Evolutionary conservation across 257 asterid genomes (phyloP).

Genomic region (Jasminum sambac): DNA sequence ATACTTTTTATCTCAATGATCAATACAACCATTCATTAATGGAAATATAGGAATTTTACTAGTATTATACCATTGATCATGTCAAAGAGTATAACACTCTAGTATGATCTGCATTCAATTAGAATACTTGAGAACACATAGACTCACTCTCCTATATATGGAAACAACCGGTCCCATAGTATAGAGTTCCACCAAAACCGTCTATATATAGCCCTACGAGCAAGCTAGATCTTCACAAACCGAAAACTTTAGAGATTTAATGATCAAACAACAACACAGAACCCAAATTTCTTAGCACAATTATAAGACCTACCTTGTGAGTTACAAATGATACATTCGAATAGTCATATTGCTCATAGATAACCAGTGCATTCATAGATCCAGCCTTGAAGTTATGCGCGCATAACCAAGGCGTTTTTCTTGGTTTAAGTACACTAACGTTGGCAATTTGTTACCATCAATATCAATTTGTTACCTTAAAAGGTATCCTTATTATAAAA

Average conservation of each 20-base stretch:
- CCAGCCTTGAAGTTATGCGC: constrained; percentile 62
- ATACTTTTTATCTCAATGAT: too few species aligned
- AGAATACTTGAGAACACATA: constrained; percentile 42
- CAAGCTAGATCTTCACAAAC: constrained; percentile 55
- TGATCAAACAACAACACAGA: background rate
- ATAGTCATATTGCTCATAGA: too few species aligned
- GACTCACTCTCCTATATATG: constrained; percentile 69
- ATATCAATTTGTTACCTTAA: too few species aligned
- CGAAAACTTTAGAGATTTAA: background rate
- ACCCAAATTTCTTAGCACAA: background rate
- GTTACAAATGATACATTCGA: background rate
- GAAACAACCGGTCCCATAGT: constrained; percentile 72
- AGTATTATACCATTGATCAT: too few species aligned
- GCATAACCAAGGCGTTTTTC: constrained; percentile 44
- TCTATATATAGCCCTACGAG: constrained; percentile 58
- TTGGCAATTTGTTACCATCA: constrained; percentile 42
- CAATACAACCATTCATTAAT: too few species aligned
- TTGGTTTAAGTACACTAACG: constrained; percentile 46
- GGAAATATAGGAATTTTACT: too few species aligned
- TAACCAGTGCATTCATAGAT: constrained; percentile 56
- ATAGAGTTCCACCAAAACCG: constrained; percentile 55
- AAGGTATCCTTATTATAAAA: too few species aligned
- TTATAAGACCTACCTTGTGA: background rate
- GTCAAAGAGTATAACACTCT: too few species aligned
- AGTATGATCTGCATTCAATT: too few species aligned